These are phyloP conservation scores for Colletotrichum camelliae DNA, from an alignment of 2,329 filamentous ascomycete genomes.

Conservation along the genomic window DNA sequence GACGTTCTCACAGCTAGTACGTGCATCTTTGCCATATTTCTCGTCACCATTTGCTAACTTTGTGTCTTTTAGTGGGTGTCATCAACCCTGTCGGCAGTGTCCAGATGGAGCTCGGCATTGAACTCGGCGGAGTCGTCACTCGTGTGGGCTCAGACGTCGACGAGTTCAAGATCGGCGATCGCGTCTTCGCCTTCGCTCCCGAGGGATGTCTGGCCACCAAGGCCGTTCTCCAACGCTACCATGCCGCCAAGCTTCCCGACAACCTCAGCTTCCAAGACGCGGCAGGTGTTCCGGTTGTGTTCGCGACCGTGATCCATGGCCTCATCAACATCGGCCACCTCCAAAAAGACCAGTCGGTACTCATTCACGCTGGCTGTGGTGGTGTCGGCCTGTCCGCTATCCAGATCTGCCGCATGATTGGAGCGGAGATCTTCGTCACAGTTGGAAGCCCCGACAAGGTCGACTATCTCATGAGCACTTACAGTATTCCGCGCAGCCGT, in stretches of 20 bases:
- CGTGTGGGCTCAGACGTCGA: constrained; percentile 23
- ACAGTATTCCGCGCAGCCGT: constrained; percentile 12
- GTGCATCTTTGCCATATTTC: not conserved
- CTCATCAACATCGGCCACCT: constrained; percentile 25
- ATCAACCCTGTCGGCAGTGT: not conserved
- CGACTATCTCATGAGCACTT: constrained; percentile 26
- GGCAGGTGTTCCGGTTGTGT: constrained; percentile 32
- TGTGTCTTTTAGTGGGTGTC: not conserved
- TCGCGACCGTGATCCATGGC: constrained; percentile 31
- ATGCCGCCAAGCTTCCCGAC: constrained; percentile 30
- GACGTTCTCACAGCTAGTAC: not conserved
- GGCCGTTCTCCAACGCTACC: not conserved
- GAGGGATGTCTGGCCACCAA: not conserved
- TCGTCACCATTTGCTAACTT: not conserved
- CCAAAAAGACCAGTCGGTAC: constrained; percentile 24
- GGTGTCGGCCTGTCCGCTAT: not conserved
- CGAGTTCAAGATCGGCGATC: constrained; percentile 26
- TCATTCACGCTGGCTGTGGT: constrained; percentile 10
- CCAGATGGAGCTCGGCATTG: not conserved
- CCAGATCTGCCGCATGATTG: not conserved
- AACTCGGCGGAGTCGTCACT: constrained; percentile 28
- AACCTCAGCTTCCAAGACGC: constrained; percentile 31
- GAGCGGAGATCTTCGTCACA: constrained; percentile 20
- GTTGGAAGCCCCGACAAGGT: constrained; percentile 34
- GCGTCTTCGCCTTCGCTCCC: constrained; percentile 23